Percentiles rank a stretch among this genome's conserved stretches.
Evolutionary conservation across 2,329 filamentous ascomycete genomes (phyloP).

Genomic region (Aspergillus phoenicis): DNA sequence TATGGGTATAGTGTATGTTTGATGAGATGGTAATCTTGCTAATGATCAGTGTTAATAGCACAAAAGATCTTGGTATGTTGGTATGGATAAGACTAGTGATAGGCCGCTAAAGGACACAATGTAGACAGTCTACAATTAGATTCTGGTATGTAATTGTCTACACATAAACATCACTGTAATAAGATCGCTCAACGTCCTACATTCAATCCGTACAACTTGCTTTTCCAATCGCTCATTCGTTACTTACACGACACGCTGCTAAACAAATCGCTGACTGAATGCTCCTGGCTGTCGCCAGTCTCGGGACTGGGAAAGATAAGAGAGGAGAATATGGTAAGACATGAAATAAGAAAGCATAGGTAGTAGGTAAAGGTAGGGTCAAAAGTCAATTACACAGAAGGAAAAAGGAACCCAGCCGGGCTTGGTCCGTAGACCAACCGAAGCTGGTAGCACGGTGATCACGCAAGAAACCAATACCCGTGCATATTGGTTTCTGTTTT

Average conservation of each 20-base stretch:
- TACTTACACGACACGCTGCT: conserved; percentile 7
- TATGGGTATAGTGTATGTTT: too few species aligned
- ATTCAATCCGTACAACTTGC: background rate
- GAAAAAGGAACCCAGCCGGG: background rate
- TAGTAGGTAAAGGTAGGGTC: background rate
- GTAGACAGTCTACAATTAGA: too few species aligned
- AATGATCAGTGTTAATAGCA: too few species aligned
- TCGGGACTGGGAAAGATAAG: background rate
- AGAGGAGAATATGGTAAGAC: conserved; percentile 4
- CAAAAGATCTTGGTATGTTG: too few species aligned
- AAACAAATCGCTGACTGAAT: conserved; percentile 5
- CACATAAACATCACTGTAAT: too few species aligned
- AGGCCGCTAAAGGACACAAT: too few species aligned
- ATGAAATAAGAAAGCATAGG: conserved; percentile 4
- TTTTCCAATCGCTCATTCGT: conserved; percentile 5
- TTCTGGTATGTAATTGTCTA: too few species aligned
- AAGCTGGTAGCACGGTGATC: background rate
- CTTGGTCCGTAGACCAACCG: background rate
- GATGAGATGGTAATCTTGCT: too few species aligned
- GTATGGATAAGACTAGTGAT: too few species aligned
- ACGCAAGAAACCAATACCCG: conserved; percentile 6
- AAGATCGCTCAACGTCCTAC: background rate
- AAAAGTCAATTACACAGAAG: conserved; percentile 9
- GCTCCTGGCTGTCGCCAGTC: background rate
- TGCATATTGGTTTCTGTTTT: conserved; percentile 4